These are phyloP conservation scores for Fusarium agapanthi DNA, from an alignment of 2,329 filamentous ascomycete species.

Conservation along the genomic window DNA sequence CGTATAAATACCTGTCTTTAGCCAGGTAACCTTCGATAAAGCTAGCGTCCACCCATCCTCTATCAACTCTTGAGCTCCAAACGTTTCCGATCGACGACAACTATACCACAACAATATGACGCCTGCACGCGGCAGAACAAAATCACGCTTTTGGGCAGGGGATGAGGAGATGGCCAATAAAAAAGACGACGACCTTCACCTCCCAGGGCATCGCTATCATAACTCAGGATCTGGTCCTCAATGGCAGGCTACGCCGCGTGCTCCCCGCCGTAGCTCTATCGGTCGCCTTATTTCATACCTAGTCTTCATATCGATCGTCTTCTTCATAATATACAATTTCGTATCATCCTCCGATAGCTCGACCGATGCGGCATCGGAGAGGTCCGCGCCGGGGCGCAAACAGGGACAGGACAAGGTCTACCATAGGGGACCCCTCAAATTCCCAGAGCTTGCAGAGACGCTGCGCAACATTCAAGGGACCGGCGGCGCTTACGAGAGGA, in stretches of 20 bases:
- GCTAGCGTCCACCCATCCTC: slow-evolving; percentile 12
- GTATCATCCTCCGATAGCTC: slow-evolving; percentile 45
- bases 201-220: slow-evolving; percentile 40
- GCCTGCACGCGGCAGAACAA: slow-evolving; percentile 43
- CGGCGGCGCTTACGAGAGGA: slow-evolving; percentile 59
- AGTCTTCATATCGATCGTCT: slow-evolving; percentile 64
- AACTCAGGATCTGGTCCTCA: slow-evolving; percentile 41
- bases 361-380: slow-evolving; percentile 11
- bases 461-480: slow-evolving; percentile 68
- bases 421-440: slow-evolving; percentile 74
- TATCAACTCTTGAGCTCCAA: not conserved
- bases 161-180: slow-evolving; percentile 65
- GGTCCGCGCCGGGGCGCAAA: not conserved
- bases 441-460: slow-evolving; percentile 69
- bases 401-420: slow-evolving; percentile 54
- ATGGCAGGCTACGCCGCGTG: slow-evolving; percentile 54
- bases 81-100: not conserved
- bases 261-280: slow-evolving; percentile 60
- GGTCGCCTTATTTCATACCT: slow-evolving; percentile 63
- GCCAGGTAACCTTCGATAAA: slow-evolving; percentile 11
- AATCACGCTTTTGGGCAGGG: slow-evolving; percentile 55
- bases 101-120: slow-evolving; percentile 49
- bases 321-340: slow-evolving; percentile 52
- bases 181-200: slow-evolving; percentile 65
- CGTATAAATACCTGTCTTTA: slow-evolving; percentile 5